Conservation (phyloP, 2,329 filamentous ascomycete species). For the Alternaria sp. region DNA sequence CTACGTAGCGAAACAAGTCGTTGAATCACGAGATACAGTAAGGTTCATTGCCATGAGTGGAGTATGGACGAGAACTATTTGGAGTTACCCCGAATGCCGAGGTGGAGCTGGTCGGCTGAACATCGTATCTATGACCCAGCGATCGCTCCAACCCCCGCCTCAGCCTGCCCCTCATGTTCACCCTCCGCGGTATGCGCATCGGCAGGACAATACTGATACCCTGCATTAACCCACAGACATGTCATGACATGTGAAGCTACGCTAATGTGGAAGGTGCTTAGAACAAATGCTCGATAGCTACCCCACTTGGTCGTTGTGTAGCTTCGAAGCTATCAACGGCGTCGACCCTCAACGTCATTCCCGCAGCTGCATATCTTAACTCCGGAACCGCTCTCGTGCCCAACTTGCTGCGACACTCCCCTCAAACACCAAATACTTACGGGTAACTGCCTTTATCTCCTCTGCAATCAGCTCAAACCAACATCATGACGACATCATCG, state of each 20-base stretch:
- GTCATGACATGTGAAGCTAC: background rate
- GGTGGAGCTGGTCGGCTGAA: background rate
- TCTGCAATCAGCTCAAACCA: background rate
- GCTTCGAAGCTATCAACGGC: constrained; percentile 2
- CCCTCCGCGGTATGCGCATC: background rate
- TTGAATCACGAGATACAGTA: background rate
- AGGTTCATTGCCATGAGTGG: fast-evolving
- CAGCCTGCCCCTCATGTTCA: background rate
- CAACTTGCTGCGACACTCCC: background rate
- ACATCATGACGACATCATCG: constrained; percentile 26
- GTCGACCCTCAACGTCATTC: background rate
- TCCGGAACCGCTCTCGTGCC: background rate
- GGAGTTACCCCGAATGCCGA: background rate
- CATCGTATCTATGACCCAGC: background rate
- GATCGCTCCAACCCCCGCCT: background rate
- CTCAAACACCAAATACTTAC: background rate
- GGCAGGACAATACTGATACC: background rate
- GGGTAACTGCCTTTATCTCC: background rate
- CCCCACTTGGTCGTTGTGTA: background rate
- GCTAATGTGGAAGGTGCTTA: constrained; percentile 1
- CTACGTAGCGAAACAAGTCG: constrained; percentile 2
- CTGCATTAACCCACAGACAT: background rate
- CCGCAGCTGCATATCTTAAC: background rate
- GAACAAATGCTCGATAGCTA: background rate
- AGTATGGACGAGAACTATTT: background rate